phyloP scores from a whole-genome alignment of 352 stramenopile species.

The Phytopythium sindhum region DNA sequence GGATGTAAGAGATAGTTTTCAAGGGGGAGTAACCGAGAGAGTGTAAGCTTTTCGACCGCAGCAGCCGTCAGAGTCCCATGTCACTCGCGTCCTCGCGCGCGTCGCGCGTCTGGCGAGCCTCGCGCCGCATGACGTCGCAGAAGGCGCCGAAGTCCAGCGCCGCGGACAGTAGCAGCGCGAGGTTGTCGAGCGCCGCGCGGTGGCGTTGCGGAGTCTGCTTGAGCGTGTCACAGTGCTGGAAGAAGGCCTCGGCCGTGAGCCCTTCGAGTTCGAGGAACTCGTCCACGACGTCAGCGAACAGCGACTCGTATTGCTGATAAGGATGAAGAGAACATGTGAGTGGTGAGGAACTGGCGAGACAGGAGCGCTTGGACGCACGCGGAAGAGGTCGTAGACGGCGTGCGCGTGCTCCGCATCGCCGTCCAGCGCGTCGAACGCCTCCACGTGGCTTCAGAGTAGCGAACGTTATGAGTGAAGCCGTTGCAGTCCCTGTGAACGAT shows the following conservation, averaged over 20 bases:
- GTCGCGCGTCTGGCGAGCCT: constrained; percentile 43
- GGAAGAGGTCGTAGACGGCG: constrained; percentile 38
- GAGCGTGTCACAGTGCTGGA: constrained; percentile 39
- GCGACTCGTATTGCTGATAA: constrained; percentile 44
- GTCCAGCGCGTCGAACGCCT: constrained; percentile 29
- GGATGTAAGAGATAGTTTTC: constrained; percentile 1
- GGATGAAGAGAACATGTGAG: neutral
- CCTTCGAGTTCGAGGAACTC: constrained; percentile 42
- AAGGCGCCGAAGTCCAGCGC: constrained; percentile 57
- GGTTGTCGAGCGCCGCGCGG: constrained; percentile 32
- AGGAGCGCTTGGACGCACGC: constrained; percentile 10
- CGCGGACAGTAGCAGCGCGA: constrained; percentile 38
- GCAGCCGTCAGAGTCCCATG: constrained; percentile 39
- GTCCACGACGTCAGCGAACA: constrained; percentile 42
- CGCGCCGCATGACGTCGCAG: constrained; percentile 44
- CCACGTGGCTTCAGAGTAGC: constrained; percentile 21
- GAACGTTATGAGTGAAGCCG: neutral
- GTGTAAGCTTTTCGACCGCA: neutral
- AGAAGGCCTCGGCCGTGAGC: constrained; percentile 46
- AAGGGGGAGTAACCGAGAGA: neutral
- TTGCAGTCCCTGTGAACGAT: no score
- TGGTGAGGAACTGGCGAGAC: neutral
- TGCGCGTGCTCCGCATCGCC: constrained; percentile 42
- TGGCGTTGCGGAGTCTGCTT: constrained; percentile 26
- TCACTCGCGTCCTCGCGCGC: constrained; percentile 49